These are phyloP conservation scores for Suillus plorans DNA, from an alignment of 768 basidiomycete species.

Conservation along the genomic window DNA sequence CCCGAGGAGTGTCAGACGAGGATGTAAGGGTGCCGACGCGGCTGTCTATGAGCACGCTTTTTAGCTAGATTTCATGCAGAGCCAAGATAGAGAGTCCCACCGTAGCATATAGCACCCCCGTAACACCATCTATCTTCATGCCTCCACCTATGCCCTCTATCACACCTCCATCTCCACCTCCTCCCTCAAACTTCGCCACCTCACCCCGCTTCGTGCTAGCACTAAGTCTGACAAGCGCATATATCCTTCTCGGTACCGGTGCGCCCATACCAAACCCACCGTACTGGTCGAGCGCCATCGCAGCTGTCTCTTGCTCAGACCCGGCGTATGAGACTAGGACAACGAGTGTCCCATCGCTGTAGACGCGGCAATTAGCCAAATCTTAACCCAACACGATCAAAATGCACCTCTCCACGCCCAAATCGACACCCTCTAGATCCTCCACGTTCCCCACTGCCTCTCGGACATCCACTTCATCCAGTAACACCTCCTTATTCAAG, in stretches of 20 bases:
- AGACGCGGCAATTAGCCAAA: not conserved
- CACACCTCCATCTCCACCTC: conserved; percentile 17
- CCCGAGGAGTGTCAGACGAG: conserved; percentile 60
- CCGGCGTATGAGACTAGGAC: conserved; percentile 67
- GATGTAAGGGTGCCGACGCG: conserved; percentile 69
- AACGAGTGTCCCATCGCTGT: conserved; percentile 52
- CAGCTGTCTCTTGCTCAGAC: conserved; percentile 40
- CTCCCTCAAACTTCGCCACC: conserved; percentile 26
- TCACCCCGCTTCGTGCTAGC: conserved; percentile 12
- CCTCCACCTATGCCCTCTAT: conserved; percentile 35
- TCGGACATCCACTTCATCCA: conserved; percentile 54
- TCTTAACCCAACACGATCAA: not conserved
- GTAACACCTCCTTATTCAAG: conserved; percentile 53
- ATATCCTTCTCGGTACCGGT: conserved; percentile 53
- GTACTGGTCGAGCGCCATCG: conserved; percentile 32
- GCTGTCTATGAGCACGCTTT: conserved; percentile 45
- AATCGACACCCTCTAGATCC: conserved; percentile 74
- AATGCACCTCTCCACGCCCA: conserved; percentile 58
- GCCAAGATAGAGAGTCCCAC: conserved; percentile 33
- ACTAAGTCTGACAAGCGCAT: conserved; percentile 57
- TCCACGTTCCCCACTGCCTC: conserved; percentile 50
- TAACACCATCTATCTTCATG: conserved; percentile 44
- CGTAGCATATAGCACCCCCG: conserved; percentile 72
- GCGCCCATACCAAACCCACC: conserved; percentile 39
- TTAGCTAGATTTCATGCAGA: not conserved